Base-by-base conservation (phyloP, 768 basidiomycete genomes). In the Leccinellum luteum region DNA sequence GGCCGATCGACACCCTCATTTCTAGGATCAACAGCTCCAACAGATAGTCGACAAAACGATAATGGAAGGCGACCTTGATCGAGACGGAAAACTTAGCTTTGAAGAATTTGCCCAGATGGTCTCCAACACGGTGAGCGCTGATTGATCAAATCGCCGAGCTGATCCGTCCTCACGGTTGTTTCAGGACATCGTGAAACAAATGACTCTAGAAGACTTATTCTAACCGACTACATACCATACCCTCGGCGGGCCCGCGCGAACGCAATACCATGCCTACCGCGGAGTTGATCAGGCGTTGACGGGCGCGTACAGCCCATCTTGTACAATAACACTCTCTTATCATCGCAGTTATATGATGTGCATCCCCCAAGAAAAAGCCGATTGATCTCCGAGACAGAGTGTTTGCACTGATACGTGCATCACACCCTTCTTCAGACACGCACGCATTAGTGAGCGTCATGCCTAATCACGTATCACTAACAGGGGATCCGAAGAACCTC, bases 11-110 rank as follows among this genome's bases (percentile, higher is more conserved):
- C 12, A 1, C 13, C 14, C 5, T 5, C 28, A 7, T 14, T 52
- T 57, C 35, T 70, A 96, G 93, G 97, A 99, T 71, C 92, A 96
- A 70, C 97, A 98, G 78, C 77, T 99, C 58, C 97, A 99, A 74
- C 97, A 98, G 73, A 99, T 99, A 58, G 97, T 99, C 17, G 97
- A 99, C 75, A 99, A 99, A 79, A 98, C 97, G 9, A 99, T 99
- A 72, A 94, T 99, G 94, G 97, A 99, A 75, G 97, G 95, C 12
- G 97, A 99, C 70, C 90, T 92, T 71, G 95, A 99, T 69, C 94
- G 92, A 2, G 97, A 99, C 70, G 97, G 97, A 27, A 98, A 95
- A 74, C 81, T 99, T 59, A 92, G 85, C 74, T 99, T 99, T 65
- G 94, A 97, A 55, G 97, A 98, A 75, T 99, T 99, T 73, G 85